Base-by-base conservation (phyloP, 768 basidiomycete genomes). In the Podaxis pistillaris region DNA sequence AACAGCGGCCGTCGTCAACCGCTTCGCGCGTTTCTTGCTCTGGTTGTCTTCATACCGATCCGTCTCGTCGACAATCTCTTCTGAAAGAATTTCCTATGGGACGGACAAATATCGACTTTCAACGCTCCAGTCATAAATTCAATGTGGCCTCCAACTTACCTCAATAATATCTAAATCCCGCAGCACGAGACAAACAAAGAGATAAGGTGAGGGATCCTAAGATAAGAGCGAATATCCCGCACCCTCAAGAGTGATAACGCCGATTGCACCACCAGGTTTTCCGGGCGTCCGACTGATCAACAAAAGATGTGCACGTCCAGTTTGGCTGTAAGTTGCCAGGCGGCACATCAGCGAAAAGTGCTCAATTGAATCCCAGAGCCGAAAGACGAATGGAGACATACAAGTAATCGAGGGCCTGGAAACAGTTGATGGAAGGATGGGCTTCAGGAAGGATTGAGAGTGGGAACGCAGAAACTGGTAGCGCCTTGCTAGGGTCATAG, bases 31-130 rank as follows among this genome's bases (percentile, higher is more conserved):
- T 63, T 81, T 82, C 70, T 94, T 95, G 56, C 86, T 88, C 53
- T 87, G 87, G 69, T 96, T 97, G 67, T 94, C 92, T 66, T 92
- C 87, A 67, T 90, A 96, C 28, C 87, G 82, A 75, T 97, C 95
- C 2, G 94, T 96, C 74, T 97, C 95, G 69, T 96, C 95, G 33
- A 96, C 90, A 58, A 97, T 96, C 72, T 97, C 96, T 75, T 97
- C 94, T 0, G 91, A 89, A 19, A 98, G 93, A 65, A 98, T 97
- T 82, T 96, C 95, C 83, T 93, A 55, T 11, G 26, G 33, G 33
- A 33, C 9, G 33, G 7, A 26, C 7, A 71, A 72, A 3, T 63
- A 58, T 44, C 13, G 12, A 22, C 12, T 36, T 5, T 12, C 37
- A 49, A 24, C 15, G 2, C 26, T 28, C 24, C 49, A 24, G 8